phyloP scores from a whole-genome alignment of 2,329 filamentous ascomycete genomes.

The Capronia americana region DNA sequence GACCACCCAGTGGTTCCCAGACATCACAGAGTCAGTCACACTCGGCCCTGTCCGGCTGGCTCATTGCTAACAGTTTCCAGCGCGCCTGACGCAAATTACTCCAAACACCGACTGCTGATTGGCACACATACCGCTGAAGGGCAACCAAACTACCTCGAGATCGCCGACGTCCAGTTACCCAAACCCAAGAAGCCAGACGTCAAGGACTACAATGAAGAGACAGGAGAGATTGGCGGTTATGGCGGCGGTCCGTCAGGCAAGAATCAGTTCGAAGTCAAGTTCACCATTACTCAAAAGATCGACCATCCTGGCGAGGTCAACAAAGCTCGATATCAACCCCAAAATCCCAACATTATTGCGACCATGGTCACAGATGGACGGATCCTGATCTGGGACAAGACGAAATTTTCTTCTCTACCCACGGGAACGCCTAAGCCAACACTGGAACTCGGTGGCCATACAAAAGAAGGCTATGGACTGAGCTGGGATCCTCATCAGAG shows the following conservation, averaged over 20 bases:
- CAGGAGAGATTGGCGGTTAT: constrained; percentile 92
- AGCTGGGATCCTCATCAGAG: constrained; percentile 87
- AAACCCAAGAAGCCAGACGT: constrained; percentile 74
- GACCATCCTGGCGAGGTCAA: constrained; percentile 97
- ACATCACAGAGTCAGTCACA: constrained; percentile 74
- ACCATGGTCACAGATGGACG: constrained; percentile 87
- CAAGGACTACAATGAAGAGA: constrained; percentile 87
- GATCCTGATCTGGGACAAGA: constrained; percentile 93
- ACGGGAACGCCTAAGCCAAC: constrained; percentile 78
- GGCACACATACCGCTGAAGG: constrained; percentile 92
- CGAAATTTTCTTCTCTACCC: constrained; percentile 84
- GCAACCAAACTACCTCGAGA: constrained; percentile 88
- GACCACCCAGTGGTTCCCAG: constrained; percentile 97
- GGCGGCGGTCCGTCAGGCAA: constrained; percentile 73
- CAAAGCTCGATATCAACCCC: constrained; percentile 96
- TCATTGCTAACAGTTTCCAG: constrained; percentile 45
- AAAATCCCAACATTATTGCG: constrained; percentile 95
- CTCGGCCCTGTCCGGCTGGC: constrained; percentile 16
- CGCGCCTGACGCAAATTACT: constrained; percentile 83
- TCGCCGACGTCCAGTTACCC: constrained; percentile 91
- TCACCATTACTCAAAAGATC: constrained; percentile 93
- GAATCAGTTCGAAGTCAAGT: constrained; percentile 74
- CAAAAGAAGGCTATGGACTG: constrained; percentile 86
- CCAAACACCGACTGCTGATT: constrained; percentile 84
- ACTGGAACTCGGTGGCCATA: constrained; percentile 83